phyloP scores from a whole-genome alignment of 2,329 filamentous ascomycete species.

The Trichoderma afroharzianum region DNA sequence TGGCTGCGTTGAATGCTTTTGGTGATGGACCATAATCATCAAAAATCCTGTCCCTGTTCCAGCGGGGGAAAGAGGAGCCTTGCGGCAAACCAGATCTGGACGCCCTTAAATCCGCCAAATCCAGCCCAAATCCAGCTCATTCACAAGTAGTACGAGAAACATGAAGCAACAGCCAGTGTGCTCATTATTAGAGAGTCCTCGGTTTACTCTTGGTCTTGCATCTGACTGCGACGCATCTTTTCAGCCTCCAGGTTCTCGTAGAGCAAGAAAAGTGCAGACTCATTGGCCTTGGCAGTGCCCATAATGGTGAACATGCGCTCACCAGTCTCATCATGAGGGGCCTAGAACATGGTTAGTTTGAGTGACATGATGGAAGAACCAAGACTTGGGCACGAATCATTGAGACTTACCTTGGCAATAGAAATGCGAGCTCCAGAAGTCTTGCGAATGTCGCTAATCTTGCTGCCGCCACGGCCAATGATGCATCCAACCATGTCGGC shows the following conservation, averaged over 20 bases:
- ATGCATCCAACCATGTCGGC: constrained; percentile 99
- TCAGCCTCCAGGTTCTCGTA: constrained; percentile 99
- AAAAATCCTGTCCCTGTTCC: constrained; percentile 43
- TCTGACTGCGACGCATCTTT: constrained; percentile 95
- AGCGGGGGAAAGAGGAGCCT: constrained; percentile 52
- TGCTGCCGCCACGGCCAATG: constrained; percentile 89
- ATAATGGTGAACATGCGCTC: constrained; percentile 99
- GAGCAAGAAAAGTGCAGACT: constrained; percentile 90
- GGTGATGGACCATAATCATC: constrained; percentile 35
- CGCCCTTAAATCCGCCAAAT: constrained; percentile 45
- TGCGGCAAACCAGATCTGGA: constrained; percentile 61
- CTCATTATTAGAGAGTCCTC: constrained; percentile 10
- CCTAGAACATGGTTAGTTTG: constrained; percentile 37
- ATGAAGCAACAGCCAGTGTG: constrained; percentile 28
- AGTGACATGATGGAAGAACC: neutral
- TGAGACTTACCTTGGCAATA: constrained; percentile 71
- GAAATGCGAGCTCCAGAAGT: constrained; percentile 95
- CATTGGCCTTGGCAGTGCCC: constrained; percentile 88
- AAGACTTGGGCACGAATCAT: neutral
- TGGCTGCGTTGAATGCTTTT: constrained; percentile 25
- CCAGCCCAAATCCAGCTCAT: constrained; percentile 42
- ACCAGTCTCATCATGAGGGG: constrained; percentile 92
- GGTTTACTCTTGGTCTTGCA: constrained; percentile 51
- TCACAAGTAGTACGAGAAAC: constrained; percentile 29
- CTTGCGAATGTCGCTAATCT: constrained; percentile 98